A percentile compares a stretch with the other conserved stretches of the same genome.
Evolutionary conservation across 305 asterid species (phyloP).

Genomic region (Ilex paraguariensis): DNA sequence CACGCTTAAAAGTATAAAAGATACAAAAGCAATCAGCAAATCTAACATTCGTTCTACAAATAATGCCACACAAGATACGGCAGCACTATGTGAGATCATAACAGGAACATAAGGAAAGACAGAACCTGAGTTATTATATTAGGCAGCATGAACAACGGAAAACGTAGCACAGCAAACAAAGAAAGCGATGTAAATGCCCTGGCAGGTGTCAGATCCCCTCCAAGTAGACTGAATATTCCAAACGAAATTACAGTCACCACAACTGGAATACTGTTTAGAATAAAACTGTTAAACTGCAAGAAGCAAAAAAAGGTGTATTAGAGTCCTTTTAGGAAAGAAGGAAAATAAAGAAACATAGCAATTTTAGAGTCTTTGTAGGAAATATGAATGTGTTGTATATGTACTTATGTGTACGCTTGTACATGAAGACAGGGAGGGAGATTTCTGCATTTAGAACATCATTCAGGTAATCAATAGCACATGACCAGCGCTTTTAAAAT

Average conservation of each 20-base stretch:
- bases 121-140: slow-evolving; percentile 85
- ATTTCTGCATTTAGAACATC: too few species aligned
- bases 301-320: slow-evolving; percentile 8
- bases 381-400: too few species aligned
- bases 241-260: slow-evolving; percentile 87
- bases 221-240: slow-evolving; percentile 70
- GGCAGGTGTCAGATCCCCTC: slow-evolving; percentile 97
- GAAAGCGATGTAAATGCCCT: slow-evolving; percentile 95
- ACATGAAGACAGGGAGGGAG: too few species aligned
- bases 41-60: too few species aligned
- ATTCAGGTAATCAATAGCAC: too few species aligned
- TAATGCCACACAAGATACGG: too few species aligned
- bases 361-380: too few species aligned
- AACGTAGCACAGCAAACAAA: slow-evolving; percentile 82
- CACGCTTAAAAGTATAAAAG: too few species aligned
- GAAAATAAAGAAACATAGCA: background rate
- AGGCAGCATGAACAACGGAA: slow-evolving; percentile 95
- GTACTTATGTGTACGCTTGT: too few species aligned
- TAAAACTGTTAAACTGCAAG: slow-evolving; percentile 77
- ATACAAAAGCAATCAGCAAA: too few species aligned
- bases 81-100: too few species aligned
- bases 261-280: slow-evolving; percentile 89
- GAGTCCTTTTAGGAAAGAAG: slow-evolving; percentile 1
- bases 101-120: slow-evolving; percentile 1
- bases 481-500: too few species aligned